Evolutionary conservation across 129 eudicot genomes (phyloP).

Genomic region (Deinandra increscens): DNA sequence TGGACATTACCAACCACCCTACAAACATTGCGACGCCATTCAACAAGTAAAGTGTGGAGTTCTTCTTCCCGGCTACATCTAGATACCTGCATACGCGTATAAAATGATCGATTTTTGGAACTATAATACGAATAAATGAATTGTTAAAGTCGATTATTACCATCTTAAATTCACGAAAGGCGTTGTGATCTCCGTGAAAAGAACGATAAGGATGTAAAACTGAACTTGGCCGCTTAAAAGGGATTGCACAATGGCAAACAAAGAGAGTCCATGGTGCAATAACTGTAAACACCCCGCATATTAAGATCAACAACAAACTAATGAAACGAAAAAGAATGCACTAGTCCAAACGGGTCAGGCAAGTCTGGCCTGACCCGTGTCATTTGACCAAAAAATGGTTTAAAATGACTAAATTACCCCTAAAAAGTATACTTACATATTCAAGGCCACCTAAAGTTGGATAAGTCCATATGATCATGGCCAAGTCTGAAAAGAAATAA

Average conservation of each 20-base stretch:
- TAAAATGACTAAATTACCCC: slow-evolving; percentile 9
- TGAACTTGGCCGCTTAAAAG: slow-evolving; percentile 76
- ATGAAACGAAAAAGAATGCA: background rate
- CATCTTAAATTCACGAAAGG: slow-evolving; percentile 86
- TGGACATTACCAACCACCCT: slow-evolving; percentile 82
- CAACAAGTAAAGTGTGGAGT: slow-evolving; percentile 51
- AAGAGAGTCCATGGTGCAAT: slow-evolving; percentile 80
- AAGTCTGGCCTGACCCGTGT: background rate
- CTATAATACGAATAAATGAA: slow-evolving; percentile 7
- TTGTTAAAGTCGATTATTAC: slow-evolving; percentile 33
- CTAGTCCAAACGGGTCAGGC: background rate
- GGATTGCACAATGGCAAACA: slow-evolving; percentile 57
- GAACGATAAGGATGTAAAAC: slow-evolving; percentile 71
- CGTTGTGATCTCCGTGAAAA: slow-evolving; percentile 79
- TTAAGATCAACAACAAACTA: background rate
- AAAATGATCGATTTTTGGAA: slow-evolving; percentile 6
- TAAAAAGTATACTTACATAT: slow-evolving; percentile 55
- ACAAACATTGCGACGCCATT: slow-evolving; percentile 78
- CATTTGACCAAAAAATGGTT: background rate
- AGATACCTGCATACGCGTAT: slow-evolving; percentile 54
- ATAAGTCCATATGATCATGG: slow-evolving; percentile 77
- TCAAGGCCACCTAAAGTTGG: slow-evolving; percentile 90
- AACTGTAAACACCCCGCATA: slow-evolving; percentile 37
- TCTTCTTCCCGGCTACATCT: slow-evolving; percentile 73
- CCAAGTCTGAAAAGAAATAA: slow-evolving; percentile 77